Evolutionary conservation across 208 protist species (phyloP).

Genomic region (Blastocrithidia nonstop): DNA sequence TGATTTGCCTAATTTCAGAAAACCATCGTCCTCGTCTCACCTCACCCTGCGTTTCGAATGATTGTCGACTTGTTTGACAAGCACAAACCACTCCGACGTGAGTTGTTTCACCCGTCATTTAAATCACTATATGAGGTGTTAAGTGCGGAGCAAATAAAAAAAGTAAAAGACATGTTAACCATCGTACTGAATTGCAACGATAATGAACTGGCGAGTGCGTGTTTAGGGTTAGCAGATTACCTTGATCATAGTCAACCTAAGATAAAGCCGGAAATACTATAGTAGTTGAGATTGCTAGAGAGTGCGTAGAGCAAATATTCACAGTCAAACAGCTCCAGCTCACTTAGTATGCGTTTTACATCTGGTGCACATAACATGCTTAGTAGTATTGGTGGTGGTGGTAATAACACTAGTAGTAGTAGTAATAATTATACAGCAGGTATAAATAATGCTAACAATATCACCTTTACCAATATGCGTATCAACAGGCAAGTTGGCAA

Average conservation of each 20-base stretch:
- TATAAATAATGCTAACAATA: too few relatives aligned
- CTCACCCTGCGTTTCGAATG: conserved; percentile 76
- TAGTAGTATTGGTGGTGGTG: neutral
- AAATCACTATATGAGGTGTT: conserved; percentile 81
- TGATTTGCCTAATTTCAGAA: conserved; percentile 84
- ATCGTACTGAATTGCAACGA: conserved; percentile 64
- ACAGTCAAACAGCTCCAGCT: too few relatives aligned
- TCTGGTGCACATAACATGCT: neutral
- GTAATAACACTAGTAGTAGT: neutral
- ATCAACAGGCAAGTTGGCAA: too few relatives aligned
- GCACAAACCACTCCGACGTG: conserved; percentile 75
- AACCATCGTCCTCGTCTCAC: conserved; percentile 74
- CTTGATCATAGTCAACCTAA: conserved; percentile 75
- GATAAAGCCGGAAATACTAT: conserved; percentile 8
- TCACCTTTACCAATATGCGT: too few relatives aligned
- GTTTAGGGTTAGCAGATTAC: conserved; percentile 77
- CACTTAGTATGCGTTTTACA: too few relatives aligned
- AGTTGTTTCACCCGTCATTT: conserved; percentile 82
- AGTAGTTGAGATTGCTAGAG: conserved; percentile 1
- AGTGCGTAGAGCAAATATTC: too few relatives aligned
- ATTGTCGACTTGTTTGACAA: conserved; percentile 85
- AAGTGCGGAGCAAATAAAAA: conserved; percentile 70
- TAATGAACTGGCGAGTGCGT: conserved; percentile 69
- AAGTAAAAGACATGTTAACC: conserved; percentile 75
- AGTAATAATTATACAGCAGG: too few relatives aligned